These are phyloP conservation scores for Magnaporthiopsis incrustans DNA, from an alignment of 2,329 filamentous ascomycete species.

Conservation along the genomic window DNA sequence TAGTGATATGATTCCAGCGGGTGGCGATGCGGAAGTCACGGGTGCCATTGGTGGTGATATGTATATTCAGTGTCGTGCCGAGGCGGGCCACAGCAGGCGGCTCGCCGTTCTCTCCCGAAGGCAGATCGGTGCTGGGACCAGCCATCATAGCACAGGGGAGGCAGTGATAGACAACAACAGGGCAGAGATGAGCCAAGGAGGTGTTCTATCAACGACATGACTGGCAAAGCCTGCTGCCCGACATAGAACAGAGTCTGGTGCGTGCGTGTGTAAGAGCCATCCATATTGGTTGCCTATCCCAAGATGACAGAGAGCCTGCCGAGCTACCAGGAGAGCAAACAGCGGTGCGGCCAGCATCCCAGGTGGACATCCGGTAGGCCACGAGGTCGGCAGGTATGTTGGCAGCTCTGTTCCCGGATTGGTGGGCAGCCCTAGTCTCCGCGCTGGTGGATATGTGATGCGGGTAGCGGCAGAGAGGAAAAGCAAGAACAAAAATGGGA, in stretches of 20 bases:
- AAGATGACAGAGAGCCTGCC: neutral
- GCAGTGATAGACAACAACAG: neutral
- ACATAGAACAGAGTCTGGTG: neutral
- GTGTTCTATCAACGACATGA: neutral
- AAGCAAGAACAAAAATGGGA: slow-evolving; percentile 6
- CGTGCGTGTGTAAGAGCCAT: neutral
- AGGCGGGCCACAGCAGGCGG: neutral
- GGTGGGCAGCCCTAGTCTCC: neutral
- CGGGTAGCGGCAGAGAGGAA: neutral
- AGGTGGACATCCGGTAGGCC: neutral
- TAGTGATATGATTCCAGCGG: neutral
- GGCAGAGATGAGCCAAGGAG: neutral
- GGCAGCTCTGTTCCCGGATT: neutral
- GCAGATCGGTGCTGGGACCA: too few relatives aligned
- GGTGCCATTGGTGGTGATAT: neutral
- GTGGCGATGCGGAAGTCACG: neutral
- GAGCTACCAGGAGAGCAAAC: neutral
- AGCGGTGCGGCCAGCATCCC: neutral
- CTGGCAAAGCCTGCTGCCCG: neutral
- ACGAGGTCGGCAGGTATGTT: neutral
- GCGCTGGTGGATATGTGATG: neutral
- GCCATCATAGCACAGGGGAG: neutral
- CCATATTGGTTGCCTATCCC: neutral
- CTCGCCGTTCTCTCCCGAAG: neutral
- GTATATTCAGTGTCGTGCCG: neutral